These are phyloP conservation scores for Waitea zeae DNA, from an alignment of 1,284 basidiomycete species.

Conservation along the genomic window DNA sequence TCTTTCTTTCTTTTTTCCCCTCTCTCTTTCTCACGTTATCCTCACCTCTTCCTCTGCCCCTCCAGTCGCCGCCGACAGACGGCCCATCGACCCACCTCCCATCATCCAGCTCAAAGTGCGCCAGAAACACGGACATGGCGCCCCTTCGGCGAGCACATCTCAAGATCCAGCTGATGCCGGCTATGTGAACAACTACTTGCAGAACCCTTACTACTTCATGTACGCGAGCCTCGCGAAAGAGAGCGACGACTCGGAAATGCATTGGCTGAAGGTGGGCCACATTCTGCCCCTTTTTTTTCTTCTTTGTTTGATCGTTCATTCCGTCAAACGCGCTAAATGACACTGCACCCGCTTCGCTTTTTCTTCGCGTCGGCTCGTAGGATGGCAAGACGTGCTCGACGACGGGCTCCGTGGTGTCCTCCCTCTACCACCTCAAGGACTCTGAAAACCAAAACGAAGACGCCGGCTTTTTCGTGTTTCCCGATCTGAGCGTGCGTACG, in stretches of 20 bases:
- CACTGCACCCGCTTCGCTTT: too few species aligned
- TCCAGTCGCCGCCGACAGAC: slow-evolving; percentile 53
- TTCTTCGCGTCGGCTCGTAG: slow-evolving; percentile 13
- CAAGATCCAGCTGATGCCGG: slow-evolving; percentile 15
- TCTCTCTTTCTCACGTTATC: too few species aligned
- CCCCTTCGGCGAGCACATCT: slow-evolving; percentile 14
- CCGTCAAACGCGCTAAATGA: neutral
- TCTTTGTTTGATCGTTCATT: too few species aligned
- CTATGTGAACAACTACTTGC: slow-evolving; percentile 30
- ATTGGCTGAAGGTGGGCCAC: slow-evolving; percentile 69
- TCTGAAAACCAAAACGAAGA: slow-evolving; percentile 70
- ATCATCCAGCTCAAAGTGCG: slow-evolving; percentile 88
- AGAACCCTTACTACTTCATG: slow-evolving; percentile 93
- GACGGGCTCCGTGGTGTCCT: slow-evolving; percentile 80
- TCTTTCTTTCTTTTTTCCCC: slow-evolving; percentile 6
- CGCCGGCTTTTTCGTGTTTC: slow-evolving; percentile 85
- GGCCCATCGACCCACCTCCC: slow-evolving; percentile 91
- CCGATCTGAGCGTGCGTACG: slow-evolving; percentile 74
- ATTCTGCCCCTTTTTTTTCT: too few species aligned
- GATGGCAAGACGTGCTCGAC: slow-evolving; percentile 85
- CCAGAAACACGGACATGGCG: slow-evolving; percentile 20
- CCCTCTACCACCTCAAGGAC: slow-evolving; percentile 90
- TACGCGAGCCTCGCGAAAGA: slow-evolving; percentile 79
- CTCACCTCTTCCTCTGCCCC: slow-evolving; percentile 2
- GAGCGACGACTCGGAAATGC: slow-evolving; percentile 82